Percentiles rank a stretch among this genome's conserved stretches.
Conservation (phyloP, 2,329 filamentous ascomycete genomes). For the Epicoccum sorghinum region DNA sequence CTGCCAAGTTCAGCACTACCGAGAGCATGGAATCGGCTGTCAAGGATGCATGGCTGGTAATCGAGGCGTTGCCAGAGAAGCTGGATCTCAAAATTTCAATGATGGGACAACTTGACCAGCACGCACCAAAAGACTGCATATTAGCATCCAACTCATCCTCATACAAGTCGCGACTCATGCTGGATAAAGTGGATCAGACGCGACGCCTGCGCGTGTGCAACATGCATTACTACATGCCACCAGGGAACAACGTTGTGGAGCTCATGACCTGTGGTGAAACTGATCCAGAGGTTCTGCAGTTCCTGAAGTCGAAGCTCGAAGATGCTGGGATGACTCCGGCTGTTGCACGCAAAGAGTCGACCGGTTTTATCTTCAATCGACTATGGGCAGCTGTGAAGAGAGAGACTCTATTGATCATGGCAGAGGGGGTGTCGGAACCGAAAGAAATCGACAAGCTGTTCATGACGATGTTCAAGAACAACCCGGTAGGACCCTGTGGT, state of each 20-base stretch:
- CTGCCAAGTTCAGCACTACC: background rate
- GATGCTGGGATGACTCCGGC: slow-evolving; percentile 53
- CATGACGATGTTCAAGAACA: slow-evolving; percentile 47
- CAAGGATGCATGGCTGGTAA: slow-evolving; percentile 58
- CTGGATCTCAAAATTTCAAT: slow-evolving; percentile 56
- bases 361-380: slow-evolving; percentile 62
- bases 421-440: slow-evolving; percentile 57
- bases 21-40: slow-evolving; percentile 37
- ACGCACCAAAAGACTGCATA: slow-evolving; percentile 55
- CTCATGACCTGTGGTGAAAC: slow-evolving; percentile 61
- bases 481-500: slow-evolving; percentile 41
- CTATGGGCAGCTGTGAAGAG: slow-evolving; percentile 64
- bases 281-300: slow-evolving; percentile 51
- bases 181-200: slow-evolving; percentile 52
- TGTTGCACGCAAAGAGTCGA: slow-evolving; percentile 56
- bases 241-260: slow-evolving; percentile 53
- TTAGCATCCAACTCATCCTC: slow-evolving; percentile 60
- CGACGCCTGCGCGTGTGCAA: slow-evolving; percentile 41
- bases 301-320: slow-evolving; percentile 50
- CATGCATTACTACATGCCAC: slow-evolving; percentile 60
- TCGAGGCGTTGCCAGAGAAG: slow-evolving; percentile 61
- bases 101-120: slow-evolving; percentile 55
- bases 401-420: slow-evolving; percentile 56
- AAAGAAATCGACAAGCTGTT: slow-evolving; percentile 59
- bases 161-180: slow-evolving; percentile 58